Conservation (phyloP, 1,139 yeast species). For the Yamadazyma dendronema region DNA sequence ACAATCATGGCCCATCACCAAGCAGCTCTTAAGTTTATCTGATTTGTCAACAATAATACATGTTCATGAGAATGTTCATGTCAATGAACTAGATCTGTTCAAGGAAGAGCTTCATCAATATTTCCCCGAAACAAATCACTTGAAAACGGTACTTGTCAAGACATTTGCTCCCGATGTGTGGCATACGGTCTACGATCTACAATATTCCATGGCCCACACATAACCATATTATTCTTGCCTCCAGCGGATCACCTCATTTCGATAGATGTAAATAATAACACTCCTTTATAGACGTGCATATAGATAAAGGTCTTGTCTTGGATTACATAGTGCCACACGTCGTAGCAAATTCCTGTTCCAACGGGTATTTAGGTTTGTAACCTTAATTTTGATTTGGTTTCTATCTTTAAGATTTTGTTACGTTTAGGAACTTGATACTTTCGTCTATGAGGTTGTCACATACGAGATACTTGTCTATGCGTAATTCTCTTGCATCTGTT, state of each 20-base stretch:
- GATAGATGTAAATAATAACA: neutral
- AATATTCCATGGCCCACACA: neutral
- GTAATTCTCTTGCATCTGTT: too few species aligned
- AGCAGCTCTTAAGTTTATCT: conserved; percentile 20
- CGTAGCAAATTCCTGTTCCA: too few species aligned
- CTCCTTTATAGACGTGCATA: too few species aligned
- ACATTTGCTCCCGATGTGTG: conserved; percentile 87
- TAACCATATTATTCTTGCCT: too few species aligned
- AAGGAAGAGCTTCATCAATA: conserved; percentile 10
- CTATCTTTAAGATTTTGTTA: too few species aligned
- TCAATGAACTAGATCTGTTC: conserved; percentile 39
- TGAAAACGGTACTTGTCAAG: conserved; percentile 60
- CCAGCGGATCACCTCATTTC: neutral
- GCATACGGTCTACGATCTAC: conserved; percentile 68
- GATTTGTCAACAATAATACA: conserved; percentile 43
- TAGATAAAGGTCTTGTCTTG: too few species aligned
- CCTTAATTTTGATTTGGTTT: too few species aligned
- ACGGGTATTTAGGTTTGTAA: too few species aligned
- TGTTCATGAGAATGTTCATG: conserved; percentile 73
- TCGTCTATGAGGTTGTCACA: too few species aligned
- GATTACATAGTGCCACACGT: too few species aligned
- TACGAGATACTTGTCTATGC: too few species aligned
- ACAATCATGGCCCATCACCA: conserved; percentile 57
- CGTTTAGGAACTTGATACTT: too few species aligned
- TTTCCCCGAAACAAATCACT: conserved; percentile 16